Conservation (phyloP, 73 alveolate species). For the Symbiodinium natans region DNA sequence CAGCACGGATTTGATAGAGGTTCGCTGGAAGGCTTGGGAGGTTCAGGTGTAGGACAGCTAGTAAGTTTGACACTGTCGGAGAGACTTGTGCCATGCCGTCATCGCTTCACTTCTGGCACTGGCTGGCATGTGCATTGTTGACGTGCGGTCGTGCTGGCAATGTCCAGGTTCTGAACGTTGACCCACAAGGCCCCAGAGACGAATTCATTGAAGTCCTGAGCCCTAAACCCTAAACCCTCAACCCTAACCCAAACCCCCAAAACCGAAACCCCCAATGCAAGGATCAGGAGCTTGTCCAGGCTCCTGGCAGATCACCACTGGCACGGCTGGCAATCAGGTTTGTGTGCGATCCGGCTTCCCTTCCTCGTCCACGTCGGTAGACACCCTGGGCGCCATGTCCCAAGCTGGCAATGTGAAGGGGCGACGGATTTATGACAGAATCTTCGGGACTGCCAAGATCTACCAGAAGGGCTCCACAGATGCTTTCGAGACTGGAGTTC, state of each 20-base stretch:
- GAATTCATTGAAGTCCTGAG: too few species aligned
- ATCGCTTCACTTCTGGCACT: background rate
- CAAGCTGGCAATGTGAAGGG: background rate
- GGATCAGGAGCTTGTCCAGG: background rate
- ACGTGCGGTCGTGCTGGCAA: background rate
- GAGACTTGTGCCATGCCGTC: constrained; percentile 37
- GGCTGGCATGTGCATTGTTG: background rate
- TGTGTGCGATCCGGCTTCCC: constrained; percentile 31
- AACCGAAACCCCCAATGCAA: background rate
- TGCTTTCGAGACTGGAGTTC: background rate
- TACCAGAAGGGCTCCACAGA: constrained; percentile 37
- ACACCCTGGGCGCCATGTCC: background rate
- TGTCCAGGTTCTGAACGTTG: background rate
- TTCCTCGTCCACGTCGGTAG: background rate
- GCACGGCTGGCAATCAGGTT: constrained; percentile 2
- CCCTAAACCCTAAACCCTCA: too few species aligned
- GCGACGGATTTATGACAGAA: constrained; percentile 21
- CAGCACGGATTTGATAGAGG: too few species aligned
- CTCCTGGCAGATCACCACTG: constrained; percentile 11
- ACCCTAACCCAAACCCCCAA: too few species aligned
- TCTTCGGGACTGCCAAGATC: background rate
- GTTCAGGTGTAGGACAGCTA: too few species aligned
- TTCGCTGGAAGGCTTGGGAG: too few species aligned
- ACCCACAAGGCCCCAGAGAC: too few species aligned
- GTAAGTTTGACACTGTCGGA: too few species aligned